Evolutionary conservation across 805 yeast species (phyloP), one percentile per base, ranked within the genome.

Genomic region (Pichia paraexigua): DNA sequence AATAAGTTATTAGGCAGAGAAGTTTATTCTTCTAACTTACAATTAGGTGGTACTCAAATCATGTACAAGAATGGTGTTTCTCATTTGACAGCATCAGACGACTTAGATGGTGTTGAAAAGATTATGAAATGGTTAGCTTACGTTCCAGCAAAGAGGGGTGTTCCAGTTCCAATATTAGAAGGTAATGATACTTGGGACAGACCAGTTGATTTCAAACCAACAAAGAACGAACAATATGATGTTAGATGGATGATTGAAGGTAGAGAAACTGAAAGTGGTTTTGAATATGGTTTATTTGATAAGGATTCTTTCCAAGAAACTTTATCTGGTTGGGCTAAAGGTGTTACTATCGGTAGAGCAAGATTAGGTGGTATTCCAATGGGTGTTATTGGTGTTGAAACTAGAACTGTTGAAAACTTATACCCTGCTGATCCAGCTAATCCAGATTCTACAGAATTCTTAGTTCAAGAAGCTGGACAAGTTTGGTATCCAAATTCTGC

Each of bases 401-500:
- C 95, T 22, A 80, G 94, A 64, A 77, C 83, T 49, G 83, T 95
- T 54, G 98, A 95, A 62, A 94, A 92, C 74, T 72, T 89, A 61
- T 69, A 79, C 56, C 99, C 99, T 46, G 99, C 99, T 43, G 99
- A 94, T 67, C 99, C 99, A 41, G 99, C 99, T 37, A 94, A 94
- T 72, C 95, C 96, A 48, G 90, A 82, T 51, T 91, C 98, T 18
- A 88, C 94, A 43, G 99, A 94, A 71, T 73, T 80, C 60, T 70
- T 85, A 64, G 72, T 88, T 54, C 95, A 87, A 70, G 99, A 94
- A 71, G 97, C 99, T 56, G 99, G 99, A 66, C 97, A 91, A 76
- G 99, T 94, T 60, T 94, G 99, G 99, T 88, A 91, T 75, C 99
- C 99, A 62, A 94, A 94, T 76, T 87, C 96, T 56, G 99, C 99